Percentiles rank a stretch among this genome's conserved stretches.
Evolutionary conservation across 2,329 filamentous ascomycete genomes (phyloP).

Genomic region (Sarocladium oryzae): DNA sequence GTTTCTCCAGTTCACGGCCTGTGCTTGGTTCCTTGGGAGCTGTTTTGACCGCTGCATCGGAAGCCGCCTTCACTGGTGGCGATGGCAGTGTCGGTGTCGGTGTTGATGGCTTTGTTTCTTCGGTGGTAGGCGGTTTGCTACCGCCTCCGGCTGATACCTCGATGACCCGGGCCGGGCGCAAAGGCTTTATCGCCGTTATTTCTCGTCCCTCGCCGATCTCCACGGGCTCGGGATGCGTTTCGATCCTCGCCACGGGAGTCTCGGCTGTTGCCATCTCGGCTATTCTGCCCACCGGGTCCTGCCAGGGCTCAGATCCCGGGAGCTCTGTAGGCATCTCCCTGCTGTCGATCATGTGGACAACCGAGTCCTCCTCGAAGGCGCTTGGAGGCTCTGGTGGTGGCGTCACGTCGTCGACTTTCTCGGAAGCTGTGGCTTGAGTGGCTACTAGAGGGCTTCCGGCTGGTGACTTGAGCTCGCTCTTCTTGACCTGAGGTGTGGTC

Average conservation of each 20-base stretch:
- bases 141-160: not conserved
- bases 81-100: no score
- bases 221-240: conserved; percentile 36
- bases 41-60: no score
- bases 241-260: conserved; percentile 32
- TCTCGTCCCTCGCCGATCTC: conserved; percentile 27
- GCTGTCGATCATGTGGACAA: conserved; percentile 28
- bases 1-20: no score
- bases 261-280: conserved; percentile 41
- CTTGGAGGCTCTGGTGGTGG: not conserved
- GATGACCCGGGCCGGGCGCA: not conserved
- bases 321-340: conserved; percentile 26
- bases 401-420: not conserved
- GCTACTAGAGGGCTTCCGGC: not conserved
- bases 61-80: no score
- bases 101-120: no score
- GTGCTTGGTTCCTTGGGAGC: no score
- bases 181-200: not conserved
- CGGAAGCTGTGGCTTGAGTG: not conserved
- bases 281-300: conserved; percentile 34
- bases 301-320: conserved; percentile 17
- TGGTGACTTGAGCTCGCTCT: conserved; percentile 9
- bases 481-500: conserved; percentile 19
- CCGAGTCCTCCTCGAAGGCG: conserved; percentile 11
- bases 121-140: not conserved